Evolutionary conservation across 2,329 filamentous ascomycete genomes (phyloP).

Genomic region (Aspergillus nomiae): DNA sequence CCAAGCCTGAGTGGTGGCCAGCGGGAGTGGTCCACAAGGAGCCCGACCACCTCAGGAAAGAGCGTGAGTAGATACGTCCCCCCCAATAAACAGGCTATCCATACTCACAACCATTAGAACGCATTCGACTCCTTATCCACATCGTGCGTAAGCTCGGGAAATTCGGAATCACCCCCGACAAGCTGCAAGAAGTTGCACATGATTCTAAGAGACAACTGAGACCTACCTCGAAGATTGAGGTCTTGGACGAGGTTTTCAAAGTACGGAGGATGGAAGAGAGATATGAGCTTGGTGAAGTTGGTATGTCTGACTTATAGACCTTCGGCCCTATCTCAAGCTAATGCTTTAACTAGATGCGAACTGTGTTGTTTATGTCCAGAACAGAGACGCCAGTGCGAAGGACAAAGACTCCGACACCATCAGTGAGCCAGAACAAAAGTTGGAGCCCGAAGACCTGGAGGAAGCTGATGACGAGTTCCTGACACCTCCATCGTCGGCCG

Average conservation of each 20-base stretch:
- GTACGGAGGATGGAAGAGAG: constrained; percentile 44
- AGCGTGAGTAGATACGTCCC: constrained; percentile 37
- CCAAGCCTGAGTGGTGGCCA: constrained; percentile 50
- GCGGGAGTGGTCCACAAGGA: constrained; percentile 49
- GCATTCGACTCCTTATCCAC: constrained; percentile 42
- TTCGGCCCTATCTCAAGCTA: not conserved
- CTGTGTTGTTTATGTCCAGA: constrained; percentile 41
- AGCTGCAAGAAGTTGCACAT: constrained; percentile 42
- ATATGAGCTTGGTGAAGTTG: constrained; percentile 44
- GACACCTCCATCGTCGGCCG: constrained; percentile 28
- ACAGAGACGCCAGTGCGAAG: constrained; percentile 37
- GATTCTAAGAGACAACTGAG: constrained; percentile 43
- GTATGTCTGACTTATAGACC: constrained; percentile 25
- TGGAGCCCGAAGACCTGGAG: constrained; percentile 28
- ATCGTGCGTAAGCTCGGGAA: constrained; percentile 42
- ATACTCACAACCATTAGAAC: constrained; percentile 27
- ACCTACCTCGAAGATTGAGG: constrained; percentile 36
- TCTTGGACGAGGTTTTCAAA: constrained; percentile 45
- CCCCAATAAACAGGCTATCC: not conserved
- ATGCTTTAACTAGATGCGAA: constrained; percentile 29
- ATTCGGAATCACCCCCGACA: constrained; percentile 39
- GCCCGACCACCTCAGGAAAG: constrained; percentile 51
- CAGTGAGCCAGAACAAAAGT: constrained; percentile 24
- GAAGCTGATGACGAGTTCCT: constrained; percentile 30
- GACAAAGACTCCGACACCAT: constrained; percentile 35